Evolutionary conservation across 1,284 basidiomycete genomes (phyloP), one percentile per base, ranked within the genome.

Genomic region (Baeospora myosura): DNA sequence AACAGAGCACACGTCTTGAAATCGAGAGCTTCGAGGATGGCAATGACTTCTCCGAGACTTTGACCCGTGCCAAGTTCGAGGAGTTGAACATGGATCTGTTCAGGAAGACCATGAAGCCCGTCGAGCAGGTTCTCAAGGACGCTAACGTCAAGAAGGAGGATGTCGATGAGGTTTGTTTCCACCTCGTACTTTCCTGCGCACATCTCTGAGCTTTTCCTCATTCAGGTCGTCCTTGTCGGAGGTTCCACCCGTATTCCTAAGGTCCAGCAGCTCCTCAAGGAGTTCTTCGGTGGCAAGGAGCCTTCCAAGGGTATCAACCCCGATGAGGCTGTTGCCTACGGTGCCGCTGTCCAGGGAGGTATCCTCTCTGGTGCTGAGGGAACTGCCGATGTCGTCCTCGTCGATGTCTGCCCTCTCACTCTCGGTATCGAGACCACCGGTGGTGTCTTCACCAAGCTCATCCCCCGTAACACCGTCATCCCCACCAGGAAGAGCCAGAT

Each of bases 181-280:
- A 30, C 38, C 17, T 14, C 5, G 11, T 17, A 4, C 17, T 1
- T 12, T 3, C 2, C 10, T 20, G 3, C 7, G 4, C 5, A 20
- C 1, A 2, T 22, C 33, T 11, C 16, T 20, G 40, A 4, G 29
- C 17, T 16, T 11, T 29, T 23, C n/a, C 8, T 18, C 3, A 16
- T 33, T 12, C 38, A 81, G 81, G 68, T 88, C 46, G 84, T 88
- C 25, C 88, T 97, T 44, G 93, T 98, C 49, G 94, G 94, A 69
- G 94, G 94, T 65, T 98, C 94, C 10, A 97, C 94, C 50, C 91
- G 94, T 82, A 98, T 98, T 56, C 94, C 94, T 65, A 96, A 95
- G 76, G 91, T 97, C 50, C 94, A 97, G 63, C 87, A 94, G 59
- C 86, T 98, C 59, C 79, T 98, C 62, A 90, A 90, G 70, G 90